These are phyloP conservation scores for Allium sativum DNA, from an alignment of 106 monocot genomes.

Conservation along the genomic window DNA sequence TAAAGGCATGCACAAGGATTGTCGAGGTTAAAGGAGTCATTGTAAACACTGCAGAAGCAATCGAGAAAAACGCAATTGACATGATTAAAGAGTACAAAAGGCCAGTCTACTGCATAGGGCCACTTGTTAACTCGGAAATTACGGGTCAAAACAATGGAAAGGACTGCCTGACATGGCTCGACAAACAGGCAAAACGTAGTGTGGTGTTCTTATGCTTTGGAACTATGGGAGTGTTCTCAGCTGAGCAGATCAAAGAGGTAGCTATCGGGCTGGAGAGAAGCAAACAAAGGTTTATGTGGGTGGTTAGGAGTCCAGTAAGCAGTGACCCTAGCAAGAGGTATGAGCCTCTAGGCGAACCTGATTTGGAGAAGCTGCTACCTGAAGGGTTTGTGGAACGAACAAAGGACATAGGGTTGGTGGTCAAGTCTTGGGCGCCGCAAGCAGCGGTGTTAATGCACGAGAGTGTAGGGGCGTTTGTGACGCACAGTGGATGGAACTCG, in stretches of 20 bases:
- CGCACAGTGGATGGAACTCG: constrained; percentile 73
- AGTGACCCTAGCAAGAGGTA: not conserved
- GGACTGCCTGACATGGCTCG: constrained; percentile 48
- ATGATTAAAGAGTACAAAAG: not conserved
- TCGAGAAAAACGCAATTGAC: constrained; percentile 18
- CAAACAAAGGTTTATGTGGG: constrained; percentile 66
- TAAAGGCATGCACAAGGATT: not conserved
- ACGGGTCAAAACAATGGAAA: not conserved
- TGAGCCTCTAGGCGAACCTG: not conserved
- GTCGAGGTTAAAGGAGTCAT: constrained; percentile 10
- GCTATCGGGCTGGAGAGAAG: constrained; percentile 54
- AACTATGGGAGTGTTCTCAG: constrained; percentile 42
- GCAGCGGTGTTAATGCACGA: constrained; percentile 22
- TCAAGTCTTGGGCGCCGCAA: constrained; percentile 36
- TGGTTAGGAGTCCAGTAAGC: constrained; percentile 33
- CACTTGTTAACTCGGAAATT: not conserved
- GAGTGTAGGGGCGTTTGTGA: constrained; percentile 29
- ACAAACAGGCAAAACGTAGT: constrained; percentile 33
- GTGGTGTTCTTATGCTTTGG: constrained; percentile 75
- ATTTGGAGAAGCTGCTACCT: constrained; percentile 1
- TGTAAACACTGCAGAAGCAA: constrained; percentile 13
- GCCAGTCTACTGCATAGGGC: constrained; percentile 9
- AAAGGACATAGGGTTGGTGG: constrained; percentile 4
- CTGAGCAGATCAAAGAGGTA: constrained; percentile 43
- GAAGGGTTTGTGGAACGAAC: constrained; percentile 1